Evolutionary conservation across 306 rosid genomes (phyloP), one percentile per base, ranked within the genome.

Genomic region (Pterocarpus santalinus): DNA sequence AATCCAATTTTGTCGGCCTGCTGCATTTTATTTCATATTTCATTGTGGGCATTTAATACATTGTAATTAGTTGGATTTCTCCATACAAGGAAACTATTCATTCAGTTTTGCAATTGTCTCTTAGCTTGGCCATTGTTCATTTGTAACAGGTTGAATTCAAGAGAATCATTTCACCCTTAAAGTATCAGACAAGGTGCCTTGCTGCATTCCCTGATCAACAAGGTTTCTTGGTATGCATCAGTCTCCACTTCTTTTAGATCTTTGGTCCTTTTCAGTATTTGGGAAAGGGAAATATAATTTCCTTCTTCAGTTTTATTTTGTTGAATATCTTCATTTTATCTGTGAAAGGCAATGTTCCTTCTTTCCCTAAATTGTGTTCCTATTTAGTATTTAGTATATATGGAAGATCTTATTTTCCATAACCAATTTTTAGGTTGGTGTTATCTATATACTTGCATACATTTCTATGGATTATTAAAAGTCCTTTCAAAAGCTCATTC

Each of bases 141-240:
- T 46, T 82, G 76, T 65, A 44, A 70, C 91, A 94, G 97, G 80
- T 73, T 78, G 98, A 94, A 76, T 92, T 73, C 86, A 92, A 90
- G 89, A 87, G 98, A 84, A 89, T 94, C 43, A 53, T 65, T 72
- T 94, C 98, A 28, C 98, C 98, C 30, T 76, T 94, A 79, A 94
- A 90, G 91, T 94, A 92, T 86, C 98, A 94, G 85, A 94, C 98
- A 76, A 88, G 98, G 87, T 92, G 94, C 82, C 92, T 94, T 43
- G 92, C 97, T 64, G 98, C 98, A 22, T 94, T 94, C 84, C 98
- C 98, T 49, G 98, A 94, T 84, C 95, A 90, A 87, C 96, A 94
- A 86, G 98, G 98, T 39, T 92, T 94, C 86, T 87, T 94, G 98
- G 98, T 94, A 85, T 78, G 75, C 62, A 61, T 79, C 43, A 3